Percentiles rank a stretch among this genome's conserved stretches.
Conservation (phyloP, 352 stramenopile species). For the Globisporangium polare region DNA sequence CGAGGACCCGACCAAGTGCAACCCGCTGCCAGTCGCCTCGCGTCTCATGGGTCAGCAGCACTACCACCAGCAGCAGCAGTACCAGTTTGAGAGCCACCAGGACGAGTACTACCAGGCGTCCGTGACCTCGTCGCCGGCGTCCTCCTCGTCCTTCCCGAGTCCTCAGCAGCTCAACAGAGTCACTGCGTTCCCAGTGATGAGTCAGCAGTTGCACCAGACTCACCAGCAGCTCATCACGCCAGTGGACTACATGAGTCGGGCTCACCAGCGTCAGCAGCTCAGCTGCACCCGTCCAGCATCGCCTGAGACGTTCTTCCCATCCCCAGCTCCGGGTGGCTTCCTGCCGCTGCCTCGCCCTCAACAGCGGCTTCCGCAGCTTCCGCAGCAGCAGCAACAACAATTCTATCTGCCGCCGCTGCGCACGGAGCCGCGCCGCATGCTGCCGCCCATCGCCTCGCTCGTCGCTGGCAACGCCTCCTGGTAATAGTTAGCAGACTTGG, state of each 20-base stretch:
- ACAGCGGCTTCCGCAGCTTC: too few relatives aligned
- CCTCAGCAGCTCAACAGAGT: slow-evolving; percentile 3
- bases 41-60: not conserved
- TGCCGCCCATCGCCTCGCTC: slow-evolving; percentile 59
- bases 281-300: not conserved
- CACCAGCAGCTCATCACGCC: slow-evolving; percentile 1
- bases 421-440: slow-evolving; percentile 25
- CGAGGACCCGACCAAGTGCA: slow-evolving; percentile 56
- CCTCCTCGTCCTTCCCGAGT: slow-evolving; percentile 13
- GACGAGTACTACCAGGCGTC: not conserved
- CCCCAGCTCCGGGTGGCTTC: not conserved
- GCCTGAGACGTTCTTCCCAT: not conserved
- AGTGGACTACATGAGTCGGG: not conserved
- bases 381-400: not conserved
- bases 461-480: slow-evolving; percentile 17
- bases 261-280: slow-evolving; percentile 2
- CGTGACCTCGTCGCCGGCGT: not conserved
- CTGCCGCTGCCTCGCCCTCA: not conserved
- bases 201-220: not conserved
- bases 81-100: slow-evolving; percentile 14
- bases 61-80: slow-evolving; percentile 17
- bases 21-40: slow-evolving; percentile 17
- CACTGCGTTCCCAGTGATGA: slow-evolving; percentile 4
- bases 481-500: too few relatives aligned
- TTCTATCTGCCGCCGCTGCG: slow-evolving; percentile 34